Base-by-base conservation (phyloP, 805 yeast species). In the Candida insectalens region DNA sequence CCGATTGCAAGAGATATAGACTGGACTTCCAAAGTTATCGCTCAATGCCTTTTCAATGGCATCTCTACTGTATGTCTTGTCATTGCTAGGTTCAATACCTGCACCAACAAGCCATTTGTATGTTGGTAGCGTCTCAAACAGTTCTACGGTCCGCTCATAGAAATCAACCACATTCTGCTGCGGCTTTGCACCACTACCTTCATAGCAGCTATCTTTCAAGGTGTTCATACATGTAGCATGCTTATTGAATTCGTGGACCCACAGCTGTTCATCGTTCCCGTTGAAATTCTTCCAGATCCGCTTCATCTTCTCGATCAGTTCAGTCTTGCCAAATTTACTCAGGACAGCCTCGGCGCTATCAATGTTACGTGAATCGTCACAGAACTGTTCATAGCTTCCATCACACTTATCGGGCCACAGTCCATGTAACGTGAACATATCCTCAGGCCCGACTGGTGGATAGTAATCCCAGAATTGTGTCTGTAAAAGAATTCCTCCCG, bases 401-500 rank as follows among this genome's bases (percentile, higher is more conserved):
- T 74, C 77, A 62, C 96, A 88, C 45, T 72, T 70, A 55, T 84
- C 94, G 17, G 89, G 85, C 95, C 95, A 84, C 33, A 83, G 58
- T 0, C 95, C 95, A 53, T 84, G 95, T 23, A 82, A 58, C 1
- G 95, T 84, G 60, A 82, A 85, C 39, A 70, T 59, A 34, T 82
- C 74, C 26, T 67, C 60, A 2, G 84, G 83, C 4, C 92, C 92
- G 33, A 74, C 63, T 1, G 83, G 70, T 1, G 92, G 88, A 39
- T 63, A 58, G 50, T 80, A 82, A 57, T 88, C 94, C 96, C 96
- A 88, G 60, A 88, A 87, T 52, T 88, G 97, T 0, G 96, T 83
- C 51, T 74, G 82, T 33, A 88, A 57, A 25, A 88, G 62, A 12
- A 84, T 66, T 5, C 96, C 96, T 30, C 94, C 89, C 7, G 88